Conservation (phyloP, 495 filamentous ascomycete species). For the Daldinia grandis region DNA sequence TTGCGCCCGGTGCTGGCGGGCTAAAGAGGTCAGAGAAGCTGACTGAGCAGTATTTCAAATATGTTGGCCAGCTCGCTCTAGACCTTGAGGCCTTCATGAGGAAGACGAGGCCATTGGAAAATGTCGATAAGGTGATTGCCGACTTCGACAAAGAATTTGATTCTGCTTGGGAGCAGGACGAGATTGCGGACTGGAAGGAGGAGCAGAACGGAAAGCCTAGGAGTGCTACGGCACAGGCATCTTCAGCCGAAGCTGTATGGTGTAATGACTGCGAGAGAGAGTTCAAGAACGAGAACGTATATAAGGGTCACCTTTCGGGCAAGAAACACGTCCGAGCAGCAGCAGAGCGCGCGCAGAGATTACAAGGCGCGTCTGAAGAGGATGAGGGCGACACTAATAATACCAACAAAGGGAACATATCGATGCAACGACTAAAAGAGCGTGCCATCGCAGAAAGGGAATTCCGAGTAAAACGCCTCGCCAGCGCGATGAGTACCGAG, state of each 20-base stretch:
- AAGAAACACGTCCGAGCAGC: constrained; percentile 92
- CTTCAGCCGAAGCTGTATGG: constrained; percentile 78
- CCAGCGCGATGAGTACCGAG: constrained; percentile 77
- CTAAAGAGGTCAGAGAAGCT: constrained; percentile 83
- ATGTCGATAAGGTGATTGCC: constrained; percentile 78
- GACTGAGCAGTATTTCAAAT: constrained; percentile 89
- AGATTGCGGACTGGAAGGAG: constrained; percentile 83
- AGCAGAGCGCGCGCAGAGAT: constrained; percentile 59
- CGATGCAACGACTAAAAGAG: constrained; percentile 75
- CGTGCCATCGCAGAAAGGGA: constrained; percentile 90
- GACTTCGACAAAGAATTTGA: constrained; percentile 84
- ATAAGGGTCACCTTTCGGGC: constrained; percentile 84
- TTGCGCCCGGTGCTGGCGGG: constrained; percentile 72
- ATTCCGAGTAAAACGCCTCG: constrained; percentile 78
- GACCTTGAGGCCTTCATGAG: constrained; percentile 90
- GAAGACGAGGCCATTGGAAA: constrained; percentile 80
- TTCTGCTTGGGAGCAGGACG: constrained; percentile 78
- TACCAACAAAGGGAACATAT: constrained; percentile 42
- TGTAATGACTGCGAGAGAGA: constrained; percentile 91
- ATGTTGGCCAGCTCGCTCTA: constrained; percentile 77
- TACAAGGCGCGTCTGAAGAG: constrained; percentile 37
- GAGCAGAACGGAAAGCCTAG: constrained; percentile 50
- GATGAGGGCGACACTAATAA: constrained; percentile 38
- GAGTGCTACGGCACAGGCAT: constrained; percentile 53
- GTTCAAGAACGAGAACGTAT: constrained; percentile 95